Evolutionary conservation across 371 early-diverging fungal species (phyloP).

Genomic region (Mucor piriformis): DNA sequence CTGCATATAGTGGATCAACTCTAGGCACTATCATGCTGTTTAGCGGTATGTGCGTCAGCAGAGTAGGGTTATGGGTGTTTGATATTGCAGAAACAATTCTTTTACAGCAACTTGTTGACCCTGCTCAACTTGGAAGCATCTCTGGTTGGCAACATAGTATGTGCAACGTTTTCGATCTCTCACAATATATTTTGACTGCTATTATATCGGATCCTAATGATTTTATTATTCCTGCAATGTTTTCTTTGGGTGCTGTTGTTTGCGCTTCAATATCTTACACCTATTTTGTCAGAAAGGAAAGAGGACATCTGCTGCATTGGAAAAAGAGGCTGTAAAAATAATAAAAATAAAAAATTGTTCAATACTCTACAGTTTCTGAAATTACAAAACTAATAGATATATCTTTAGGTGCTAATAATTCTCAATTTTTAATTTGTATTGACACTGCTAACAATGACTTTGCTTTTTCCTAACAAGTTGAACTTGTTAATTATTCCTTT

Average conservation of each 20-base stretch:
- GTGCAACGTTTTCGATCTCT: slow-evolving; percentile 1
- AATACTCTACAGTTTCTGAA: too few species aligned
- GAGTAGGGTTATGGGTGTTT: slow-evolving; percentile 5
- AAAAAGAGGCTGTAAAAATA: not conserved
- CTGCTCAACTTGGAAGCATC: slow-evolving; percentile 1
- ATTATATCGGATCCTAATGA: not conserved
- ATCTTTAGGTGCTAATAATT: too few species aligned
- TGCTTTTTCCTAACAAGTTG: too few species aligned
- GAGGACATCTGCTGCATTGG: slow-evolving; percentile 1
- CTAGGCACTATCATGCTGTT: not conserved
- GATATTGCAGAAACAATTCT: slow-evolving; percentile 5
- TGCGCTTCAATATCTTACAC: slow-evolving; percentile 4
- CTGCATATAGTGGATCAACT: not conserved
- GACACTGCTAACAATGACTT: too few species aligned
- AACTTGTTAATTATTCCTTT: too few species aligned
- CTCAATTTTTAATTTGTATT: too few species aligned
- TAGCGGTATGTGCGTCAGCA: slow-evolving; percentile 3
- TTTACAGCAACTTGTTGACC: slow-evolving; percentile 1
- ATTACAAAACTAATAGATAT: too few species aligned
- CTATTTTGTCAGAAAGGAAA: slow-evolving; percentile 5
- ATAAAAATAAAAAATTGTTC: too few species aligned
- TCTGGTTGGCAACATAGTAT: slow-evolving; percentile 8
- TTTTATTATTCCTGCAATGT: not conserved
- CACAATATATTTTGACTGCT: slow-evolving; percentile 1
- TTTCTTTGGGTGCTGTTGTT: not conserved